phyloP scores from a whole-genome alignment of 768 basidiomycete species.

The Podaxis sp. region DNA sequence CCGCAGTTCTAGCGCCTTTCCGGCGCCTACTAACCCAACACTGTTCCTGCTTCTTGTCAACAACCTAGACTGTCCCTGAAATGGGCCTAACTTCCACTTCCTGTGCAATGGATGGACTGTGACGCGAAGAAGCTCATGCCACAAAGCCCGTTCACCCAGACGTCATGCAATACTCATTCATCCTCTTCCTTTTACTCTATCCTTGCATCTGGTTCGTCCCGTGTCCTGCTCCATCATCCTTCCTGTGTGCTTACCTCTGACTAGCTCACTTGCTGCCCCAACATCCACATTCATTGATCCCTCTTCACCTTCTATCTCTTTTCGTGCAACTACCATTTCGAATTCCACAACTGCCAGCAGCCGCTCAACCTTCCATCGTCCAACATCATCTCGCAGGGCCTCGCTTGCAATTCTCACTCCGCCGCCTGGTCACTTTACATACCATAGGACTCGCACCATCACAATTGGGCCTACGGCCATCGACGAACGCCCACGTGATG shows the following conservation, averaged over 20 bases:
- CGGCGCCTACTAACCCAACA: background rate
- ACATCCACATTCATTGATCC: background rate
- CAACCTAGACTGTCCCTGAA: background rate
- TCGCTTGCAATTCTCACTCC: constrained; percentile 4
- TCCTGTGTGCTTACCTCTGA: background rate
- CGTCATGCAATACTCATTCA: background rate
- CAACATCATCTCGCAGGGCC: constrained; percentile 4
- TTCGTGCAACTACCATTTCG: background rate
- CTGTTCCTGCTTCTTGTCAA: background rate
- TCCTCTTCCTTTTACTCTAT: constrained; percentile 10
- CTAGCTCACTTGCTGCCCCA: background rate
- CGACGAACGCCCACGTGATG: background rate
- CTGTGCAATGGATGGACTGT: background rate
- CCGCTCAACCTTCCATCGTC: constrained; percentile 2
- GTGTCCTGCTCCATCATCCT: background rate
- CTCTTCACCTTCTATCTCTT: background rate
- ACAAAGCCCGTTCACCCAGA: background rate
- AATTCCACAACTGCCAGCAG: background rate
- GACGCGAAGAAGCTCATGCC: background rate
- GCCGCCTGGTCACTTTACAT: constrained; percentile 5
- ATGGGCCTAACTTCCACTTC: background rate
- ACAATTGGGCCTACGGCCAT: constrained; percentile 12
- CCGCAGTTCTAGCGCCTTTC: background rate
- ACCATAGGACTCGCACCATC: constrained; percentile 5
- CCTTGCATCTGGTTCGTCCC: constrained; percentile 7